Evolutionary conservation across 345 rosid species (phyloP).

Genomic region (Excoecaria cochinchinensis): DNA sequence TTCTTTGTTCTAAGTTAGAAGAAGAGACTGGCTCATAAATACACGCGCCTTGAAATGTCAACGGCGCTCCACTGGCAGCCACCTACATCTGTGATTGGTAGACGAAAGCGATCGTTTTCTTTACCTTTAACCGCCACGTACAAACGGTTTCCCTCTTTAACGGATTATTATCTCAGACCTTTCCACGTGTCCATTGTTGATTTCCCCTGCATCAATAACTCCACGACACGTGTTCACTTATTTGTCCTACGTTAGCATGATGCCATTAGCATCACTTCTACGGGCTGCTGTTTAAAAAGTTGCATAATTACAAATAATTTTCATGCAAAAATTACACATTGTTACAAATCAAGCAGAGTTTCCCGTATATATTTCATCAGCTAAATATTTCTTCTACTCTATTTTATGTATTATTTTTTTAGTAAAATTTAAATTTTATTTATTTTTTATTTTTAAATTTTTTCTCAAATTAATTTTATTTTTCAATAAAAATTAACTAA

Average conservation of each 20-base stretch:
- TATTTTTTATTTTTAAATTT: no score
- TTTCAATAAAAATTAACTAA: no score
- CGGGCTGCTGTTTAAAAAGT: neutral
- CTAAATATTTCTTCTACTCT: no score
- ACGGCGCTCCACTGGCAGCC: slow-evolving; percentile 10
- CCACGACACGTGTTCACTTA: neutral
- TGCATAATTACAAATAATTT: no score
- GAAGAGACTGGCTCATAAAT: neutral
- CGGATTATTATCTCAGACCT: neutral
- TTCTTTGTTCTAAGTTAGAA: no score
- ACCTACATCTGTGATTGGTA: neutral
- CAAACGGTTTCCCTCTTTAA: no score
- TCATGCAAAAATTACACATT: no score
- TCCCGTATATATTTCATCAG: no score
- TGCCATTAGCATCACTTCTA: neutral
- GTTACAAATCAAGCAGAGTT: no score
- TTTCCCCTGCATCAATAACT: neutral
- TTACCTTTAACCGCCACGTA: slow-evolving; percentile 7
- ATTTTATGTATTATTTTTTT: no score
- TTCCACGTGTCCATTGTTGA: neutral
- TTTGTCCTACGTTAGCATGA: slow-evolving; percentile 9
- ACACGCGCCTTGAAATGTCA: slow-evolving; percentile 5
- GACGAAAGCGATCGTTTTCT: neutral
- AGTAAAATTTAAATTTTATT: no score
- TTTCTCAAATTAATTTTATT: no score